Evolutionary conservation across 2,329 filamentous ascomycete species (phyloP).

Genomic region (Monosporascus cannonballus): DNA sequence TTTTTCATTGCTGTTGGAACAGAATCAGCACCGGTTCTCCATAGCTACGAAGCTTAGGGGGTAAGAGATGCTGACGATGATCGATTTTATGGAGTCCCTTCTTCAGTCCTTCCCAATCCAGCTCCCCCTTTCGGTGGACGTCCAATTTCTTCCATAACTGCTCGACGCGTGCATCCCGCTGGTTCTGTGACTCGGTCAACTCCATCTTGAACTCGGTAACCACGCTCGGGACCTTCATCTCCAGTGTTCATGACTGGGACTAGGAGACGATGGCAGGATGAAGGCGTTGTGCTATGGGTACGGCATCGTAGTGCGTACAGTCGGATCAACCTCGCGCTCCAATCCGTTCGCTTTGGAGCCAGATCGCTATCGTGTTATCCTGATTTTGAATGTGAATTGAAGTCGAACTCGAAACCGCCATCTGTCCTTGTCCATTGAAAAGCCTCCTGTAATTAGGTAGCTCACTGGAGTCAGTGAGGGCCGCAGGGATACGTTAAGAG

Average conservation of each 20-base stretch:
- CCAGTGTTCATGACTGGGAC: constrained; percentile 34
- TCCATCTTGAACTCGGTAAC: constrained; percentile 52
- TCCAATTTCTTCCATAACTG: constrained; percentile 81
- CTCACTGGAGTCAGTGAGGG: neutral
- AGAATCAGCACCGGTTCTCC: constrained; percentile 9
- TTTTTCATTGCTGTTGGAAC: constrained; percentile 66
- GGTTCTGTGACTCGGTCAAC: constrained; percentile 69
- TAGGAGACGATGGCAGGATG: constrained; percentile 14
- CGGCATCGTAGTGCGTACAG: constrained; percentile 15
- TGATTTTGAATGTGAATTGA: no score
- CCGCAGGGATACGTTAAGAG: neutral
- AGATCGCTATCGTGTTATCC: constrained; percentile 5
- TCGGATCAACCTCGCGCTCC: constrained; percentile 3
- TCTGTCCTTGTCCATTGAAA: neutral
- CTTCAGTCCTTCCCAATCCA: constrained; percentile 80
- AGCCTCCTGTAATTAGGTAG: neutral
- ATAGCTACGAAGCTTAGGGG: constrained; percentile 1
- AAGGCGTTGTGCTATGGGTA: constrained; percentile 19
- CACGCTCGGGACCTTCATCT: constrained; percentile 43
- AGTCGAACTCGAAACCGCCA: neutral
- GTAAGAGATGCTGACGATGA: constrained; percentile 61
- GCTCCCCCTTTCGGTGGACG: constrained; percentile 65
- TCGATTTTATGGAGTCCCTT: constrained; percentile 83
- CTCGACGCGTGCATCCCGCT: constrained; percentile 76
- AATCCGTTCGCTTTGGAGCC: constrained; percentile 8